These are phyloP conservation scores for Calonectria pauciramosa DNA, from an alignment of 2,329 filamentous ascomycete species.

Conservation along the genomic window DNA sequence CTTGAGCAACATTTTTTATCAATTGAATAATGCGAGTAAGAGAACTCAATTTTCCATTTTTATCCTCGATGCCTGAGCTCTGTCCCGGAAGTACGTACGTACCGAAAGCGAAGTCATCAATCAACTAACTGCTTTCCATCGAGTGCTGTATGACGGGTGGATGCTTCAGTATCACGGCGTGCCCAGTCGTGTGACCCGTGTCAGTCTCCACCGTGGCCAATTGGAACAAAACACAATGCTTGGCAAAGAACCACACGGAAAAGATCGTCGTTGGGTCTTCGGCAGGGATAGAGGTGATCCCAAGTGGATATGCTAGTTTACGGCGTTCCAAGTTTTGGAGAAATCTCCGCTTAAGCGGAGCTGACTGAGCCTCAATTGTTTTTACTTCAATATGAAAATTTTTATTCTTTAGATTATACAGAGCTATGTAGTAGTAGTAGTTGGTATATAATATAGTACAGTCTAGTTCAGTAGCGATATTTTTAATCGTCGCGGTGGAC, in stretches of 20 bases:
- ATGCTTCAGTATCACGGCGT: not conserved
- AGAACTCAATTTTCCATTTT: not conserved
- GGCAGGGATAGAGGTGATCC: not conserved
- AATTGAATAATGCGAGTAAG: not conserved
- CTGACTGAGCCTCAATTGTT: not conserved
- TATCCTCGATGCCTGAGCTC: not conserved
- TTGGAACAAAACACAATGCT: not conserved
- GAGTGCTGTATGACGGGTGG: not conserved
- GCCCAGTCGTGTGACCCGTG: not conserved
- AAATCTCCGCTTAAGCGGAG: not conserved
- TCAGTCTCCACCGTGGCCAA: not conserved
- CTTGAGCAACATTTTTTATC: not conserved
- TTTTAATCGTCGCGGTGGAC: not conserved
- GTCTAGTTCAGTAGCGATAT: not conserved
- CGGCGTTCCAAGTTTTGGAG: not conserved
- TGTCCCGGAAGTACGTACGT: not conserved
- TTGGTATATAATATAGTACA: not conserved
- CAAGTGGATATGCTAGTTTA: not conserved
- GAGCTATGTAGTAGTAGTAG: not conserved
- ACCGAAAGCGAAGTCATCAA: not conserved
- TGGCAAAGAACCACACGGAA: not conserved
- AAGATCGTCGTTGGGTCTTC: not conserved
- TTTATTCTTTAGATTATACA: not conserved
- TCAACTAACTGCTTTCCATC: not conserved
- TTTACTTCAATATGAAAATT: not conserved